Evolutionary conservation across 2,329 filamentous ascomycete genomes (phyloP).

Genomic region (Fusarium verticillioides): DNA sequence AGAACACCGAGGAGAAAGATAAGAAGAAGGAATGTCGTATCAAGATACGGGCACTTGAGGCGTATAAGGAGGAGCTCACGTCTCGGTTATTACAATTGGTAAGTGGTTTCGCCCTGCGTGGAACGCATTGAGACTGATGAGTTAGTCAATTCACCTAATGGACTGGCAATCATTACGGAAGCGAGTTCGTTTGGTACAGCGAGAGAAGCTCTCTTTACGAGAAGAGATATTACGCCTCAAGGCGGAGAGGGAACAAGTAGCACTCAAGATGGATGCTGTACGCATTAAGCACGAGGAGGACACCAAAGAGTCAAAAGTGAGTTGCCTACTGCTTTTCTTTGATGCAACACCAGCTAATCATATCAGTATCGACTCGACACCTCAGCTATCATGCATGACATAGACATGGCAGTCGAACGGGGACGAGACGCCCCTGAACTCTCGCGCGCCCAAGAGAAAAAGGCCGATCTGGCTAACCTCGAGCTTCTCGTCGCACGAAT

Average conservation of each 20-base stretch:
- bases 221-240: slow-evolving; percentile 70
- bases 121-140: slow-evolving; percentile 8
- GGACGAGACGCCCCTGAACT: slow-evolving; percentile 61
- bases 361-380: slow-evolving; percentile 60
- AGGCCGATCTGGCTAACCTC: slow-evolving; percentile 65
- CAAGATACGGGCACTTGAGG: slow-evolving; percentile 67
- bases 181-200: slow-evolving; percentile 66
- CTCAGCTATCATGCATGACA: slow-evolving; percentile 69
- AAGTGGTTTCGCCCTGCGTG: slow-evolving; percentile 42
- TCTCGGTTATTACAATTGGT: slow-evolving; percentile 69
- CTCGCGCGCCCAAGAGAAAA: slow-evolving; percentile 57
- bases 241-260: slow-evolving; percentile 70
- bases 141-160: slow-evolving; percentile 68
- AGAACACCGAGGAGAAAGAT: slow-evolving; percentile 55
- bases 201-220: slow-evolving; percentile 66
- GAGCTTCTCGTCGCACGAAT: slow-evolving; percentile 68
- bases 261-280: slow-evolving; percentile 71
- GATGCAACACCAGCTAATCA: neutral
- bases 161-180: slow-evolving; percentile 67
- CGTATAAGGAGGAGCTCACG: slow-evolving; percentile 67
- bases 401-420: slow-evolving; percentile 67
- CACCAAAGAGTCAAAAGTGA: slow-evolving; percentile 62
- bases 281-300: slow-evolving; percentile 68
- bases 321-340: slow-evolving; percentile 18
- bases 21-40: slow-evolving; percentile 65